Percentiles rank a stretch among this genome's conserved stretches.
Evolutionary conservation across 805 yeast genomes (phyloP).

Genomic region (Monosporozyma yasuniensis): DNA sequence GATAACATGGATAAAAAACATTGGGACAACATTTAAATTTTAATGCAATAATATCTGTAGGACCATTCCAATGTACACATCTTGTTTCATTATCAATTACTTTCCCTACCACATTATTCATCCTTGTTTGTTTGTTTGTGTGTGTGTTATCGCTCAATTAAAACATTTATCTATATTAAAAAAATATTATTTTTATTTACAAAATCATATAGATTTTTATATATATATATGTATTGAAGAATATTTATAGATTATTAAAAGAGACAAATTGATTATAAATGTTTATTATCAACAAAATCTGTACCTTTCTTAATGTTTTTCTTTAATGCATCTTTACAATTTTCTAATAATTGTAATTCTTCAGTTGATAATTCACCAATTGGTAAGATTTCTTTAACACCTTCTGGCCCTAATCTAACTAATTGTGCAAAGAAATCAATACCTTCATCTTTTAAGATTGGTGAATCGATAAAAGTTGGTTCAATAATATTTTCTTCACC

Average conservation of each 20-base stretch:
- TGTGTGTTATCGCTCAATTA: no score
- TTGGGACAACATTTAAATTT: constrained; percentile 27
- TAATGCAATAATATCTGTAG: constrained; percentile 25
- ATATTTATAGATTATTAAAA: no score
- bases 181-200: background rate
- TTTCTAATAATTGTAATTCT: constrained; percentile 76
- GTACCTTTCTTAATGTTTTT: constrained; percentile 92
- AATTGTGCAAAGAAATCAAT: constrained; percentile 93
- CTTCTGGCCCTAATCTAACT: constrained; percentile 87
- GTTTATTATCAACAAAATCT: constrained; percentile 48
- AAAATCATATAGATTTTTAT: no score
- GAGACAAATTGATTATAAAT: constrained; percentile 5
- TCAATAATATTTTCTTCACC: constrained; percentile 59
- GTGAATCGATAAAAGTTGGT: constrained; percentile 70
- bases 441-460: constrained; percentile 78
- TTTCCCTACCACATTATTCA: constrained; percentile 10
- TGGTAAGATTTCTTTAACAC: constrained; percentile 73
- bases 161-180: no score
- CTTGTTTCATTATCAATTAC: constrained; percentile 23
- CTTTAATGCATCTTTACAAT: constrained; percentile 82
- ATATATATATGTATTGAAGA: no score
- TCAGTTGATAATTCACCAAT: constrained; percentile 64
- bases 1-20: constrained; percentile 23
- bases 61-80: constrained; percentile 29
- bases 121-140: background rate